A percentile compares a stretch with the other conserved stretches of the same genome.
Conservation (phyloP, 176 grass and related monocot genomes). For the Hordeum marinum region DNA sequence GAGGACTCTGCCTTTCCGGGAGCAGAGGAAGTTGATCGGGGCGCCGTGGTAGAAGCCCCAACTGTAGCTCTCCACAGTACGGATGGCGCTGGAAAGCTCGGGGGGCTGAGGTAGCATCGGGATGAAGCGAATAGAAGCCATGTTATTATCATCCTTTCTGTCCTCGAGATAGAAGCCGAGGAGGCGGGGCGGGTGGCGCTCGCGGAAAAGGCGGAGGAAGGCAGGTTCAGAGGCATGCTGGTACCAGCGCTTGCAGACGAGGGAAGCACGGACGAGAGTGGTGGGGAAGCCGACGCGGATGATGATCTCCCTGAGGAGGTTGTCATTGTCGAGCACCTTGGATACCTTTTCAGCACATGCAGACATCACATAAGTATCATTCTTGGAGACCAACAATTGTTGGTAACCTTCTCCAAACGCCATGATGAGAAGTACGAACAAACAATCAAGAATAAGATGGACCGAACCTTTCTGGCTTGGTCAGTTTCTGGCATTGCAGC, state of each 20-base stretch:
- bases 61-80: neutral
- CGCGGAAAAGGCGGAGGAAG: constrained; percentile 1
- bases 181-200: neutral
- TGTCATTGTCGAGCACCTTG: neutral
- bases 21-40: neutral
- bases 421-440: neutral
- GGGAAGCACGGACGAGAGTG: neutral
- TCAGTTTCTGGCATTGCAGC: constrained; percentile 86
- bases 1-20: neutral
- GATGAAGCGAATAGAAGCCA: neutral
- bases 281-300: constrained; percentile 2
- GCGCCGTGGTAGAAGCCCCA: neutral
- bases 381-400: neutral
- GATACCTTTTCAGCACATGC: neutral
- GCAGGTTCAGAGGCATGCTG: neutral
- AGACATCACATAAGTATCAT: neutral
- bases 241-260: constrained; percentile 1
- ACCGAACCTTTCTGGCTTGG: constrained; percentile 56
- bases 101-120: neutral
- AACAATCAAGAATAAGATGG: constrained; percentile 20
- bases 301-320: constrained; percentile 12
- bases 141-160: neutral
- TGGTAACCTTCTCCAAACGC: neutral
- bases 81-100: neutral
- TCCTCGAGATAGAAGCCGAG: neutral